Conservation (phyloP, 2,329 filamentous ascomycete genomes). For the Rasamsonia emersonii region DNA sequence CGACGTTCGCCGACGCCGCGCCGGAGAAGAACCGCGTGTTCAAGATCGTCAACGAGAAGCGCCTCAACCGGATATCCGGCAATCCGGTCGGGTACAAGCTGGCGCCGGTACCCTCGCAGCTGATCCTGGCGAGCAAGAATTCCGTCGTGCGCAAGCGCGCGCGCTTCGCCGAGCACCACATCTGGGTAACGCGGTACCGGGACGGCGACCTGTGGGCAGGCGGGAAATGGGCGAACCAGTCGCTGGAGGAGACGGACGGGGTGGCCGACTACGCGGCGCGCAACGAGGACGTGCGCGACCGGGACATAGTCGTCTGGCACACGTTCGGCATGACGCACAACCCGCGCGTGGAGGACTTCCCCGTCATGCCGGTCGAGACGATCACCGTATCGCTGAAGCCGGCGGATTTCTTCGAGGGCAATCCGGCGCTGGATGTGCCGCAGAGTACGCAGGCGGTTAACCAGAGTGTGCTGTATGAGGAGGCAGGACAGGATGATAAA, state of each 20-base stretch:
- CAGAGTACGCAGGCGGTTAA: conserved; percentile 4
- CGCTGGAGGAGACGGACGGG: conserved; percentile 34
- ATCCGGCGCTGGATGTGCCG: conserved; percentile 43
- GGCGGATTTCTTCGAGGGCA: conserved; percentile 42
- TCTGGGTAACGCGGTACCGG: conserved; percentile 45
- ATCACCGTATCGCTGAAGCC: conserved; percentile 40
- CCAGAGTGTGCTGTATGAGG: too few relatives aligned
- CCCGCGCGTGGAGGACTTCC: conserved; percentile 42
- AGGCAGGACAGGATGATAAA: too few relatives aligned
- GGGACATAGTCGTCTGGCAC: conserved; percentile 44
- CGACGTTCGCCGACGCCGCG: conserved; percentile 37
- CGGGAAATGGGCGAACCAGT: conserved; percentile 41
- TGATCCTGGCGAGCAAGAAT: conserved; percentile 46
- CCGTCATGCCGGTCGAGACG: conserved; percentile 37
- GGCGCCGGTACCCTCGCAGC: conserved; percentile 44
- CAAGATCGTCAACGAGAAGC: conserved; percentile 48
- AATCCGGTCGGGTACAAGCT: conserved; percentile 48
- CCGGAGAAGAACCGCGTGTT: conserved; percentile 38
- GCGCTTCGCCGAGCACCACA: conserved; percentile 41
- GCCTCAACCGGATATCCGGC: conserved; percentile 43
- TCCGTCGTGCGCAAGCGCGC: conserved; percentile 44
- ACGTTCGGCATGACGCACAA: conserved; percentile 46
- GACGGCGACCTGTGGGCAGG: conserved; percentile 44
- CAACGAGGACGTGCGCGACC: conserved; percentile 34
- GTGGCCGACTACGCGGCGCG: conserved; percentile 37